phyloP scores from a whole-genome alignment of 352 stramenopile species.

The Phytophthora pluvialis region DNA sequence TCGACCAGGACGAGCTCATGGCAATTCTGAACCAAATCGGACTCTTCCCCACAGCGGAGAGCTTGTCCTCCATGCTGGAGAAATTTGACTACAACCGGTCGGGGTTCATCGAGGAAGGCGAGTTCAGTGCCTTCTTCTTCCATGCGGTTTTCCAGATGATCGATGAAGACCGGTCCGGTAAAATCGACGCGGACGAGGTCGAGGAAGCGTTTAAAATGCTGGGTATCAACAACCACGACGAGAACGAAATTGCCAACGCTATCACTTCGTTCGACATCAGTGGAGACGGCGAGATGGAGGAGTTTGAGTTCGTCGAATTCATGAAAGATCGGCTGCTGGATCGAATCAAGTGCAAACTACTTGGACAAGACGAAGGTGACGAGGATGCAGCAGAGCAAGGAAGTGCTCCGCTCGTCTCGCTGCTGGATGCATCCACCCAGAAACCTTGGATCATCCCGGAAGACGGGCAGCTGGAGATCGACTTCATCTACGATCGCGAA shows the following conservation, averaged over 20 bases:
- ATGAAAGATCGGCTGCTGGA: conserved; percentile 73
- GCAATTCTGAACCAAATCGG: conserved; percentile 69
- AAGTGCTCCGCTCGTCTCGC: conserved; percentile 23
- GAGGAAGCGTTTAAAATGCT: conserved; percentile 79
- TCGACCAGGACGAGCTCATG: conserved; percentile 69
- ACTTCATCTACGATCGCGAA: conserved; percentile 85
- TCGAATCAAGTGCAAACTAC: conserved; percentile 61
- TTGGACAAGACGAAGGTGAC: conserved; percentile 20
- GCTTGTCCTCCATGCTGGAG: conserved; percentile 51
- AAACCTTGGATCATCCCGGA: conserved; percentile 72
- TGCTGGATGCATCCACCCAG: conserved; percentile 65
- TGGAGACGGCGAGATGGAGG: conserved; percentile 80
- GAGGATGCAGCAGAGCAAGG: conserved; percentile 9
- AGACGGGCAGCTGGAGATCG: conserved; percentile 65
- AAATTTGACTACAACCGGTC: conserved; percentile 62
- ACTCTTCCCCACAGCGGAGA: conserved; percentile 60
- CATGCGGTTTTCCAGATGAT: conserved; percentile 79
- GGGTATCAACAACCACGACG: conserved; percentile 60
- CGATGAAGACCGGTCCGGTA: conserved; percentile 73
- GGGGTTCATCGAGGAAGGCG: conserved; percentile 53
- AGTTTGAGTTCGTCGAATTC: conserved; percentile 84
- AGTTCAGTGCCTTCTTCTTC: conserved; percentile 79
- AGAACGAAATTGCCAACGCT: conserved; percentile 65
- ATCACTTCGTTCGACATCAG: conserved; percentile 81
- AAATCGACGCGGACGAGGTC: conserved; percentile 80